Base-by-base conservation (phyloP, 2,329 filamentous ascomycete genomes). In the Calonectria multiphialidica region DNA sequence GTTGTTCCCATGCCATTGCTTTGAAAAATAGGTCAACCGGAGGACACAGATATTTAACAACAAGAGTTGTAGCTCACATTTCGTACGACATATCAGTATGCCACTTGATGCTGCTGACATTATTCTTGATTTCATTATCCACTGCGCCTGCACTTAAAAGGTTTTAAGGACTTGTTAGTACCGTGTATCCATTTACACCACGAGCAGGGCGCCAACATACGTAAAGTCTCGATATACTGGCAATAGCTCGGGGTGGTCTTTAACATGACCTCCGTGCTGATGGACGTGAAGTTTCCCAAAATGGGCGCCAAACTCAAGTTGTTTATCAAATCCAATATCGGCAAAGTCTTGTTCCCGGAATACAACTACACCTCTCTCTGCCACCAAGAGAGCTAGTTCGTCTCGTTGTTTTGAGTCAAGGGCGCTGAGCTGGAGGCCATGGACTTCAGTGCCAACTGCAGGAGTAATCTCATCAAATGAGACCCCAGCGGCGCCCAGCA, bases 31-130 rank as follows among this genome's bases (percentile, higher is more conserved):
- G n/a, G n/a, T 68, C 37, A 33, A 63, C 37, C 13, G 30, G 28
- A n/a, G 21, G 25, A 6, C 35, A 42, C 3, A 84, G 66, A 23
- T 5, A 49, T 18, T 47, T 30, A 84, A 2, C 84, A 78, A 55
- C 85, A 83, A 42, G n/a, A 15, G 2, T 15, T 5, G 10, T 18
- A 42, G 2, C 45, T 55, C 44, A 49, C 71, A 83, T 82, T 72
- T 87, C 84, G 69, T 85, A 86, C 1, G 83, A 85, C 5, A 86
- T 83, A 70, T 86, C 85, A 1, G 83, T 84, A 77, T 86, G 84
- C 72, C 82, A 87, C 1, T 81, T 82, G 55, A 82, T 84, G 6
- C 66, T 72, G 23, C 67, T 69, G 28, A 86, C 78, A 37, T 79
- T 81, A 65, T 72, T 72, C 50, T 72, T 72, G 50, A 72, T 72